Evolutionary conservation across 2,329 filamentous ascomycete genomes (phyloP).

Genomic region (Pyricularia grisea): DNA sequence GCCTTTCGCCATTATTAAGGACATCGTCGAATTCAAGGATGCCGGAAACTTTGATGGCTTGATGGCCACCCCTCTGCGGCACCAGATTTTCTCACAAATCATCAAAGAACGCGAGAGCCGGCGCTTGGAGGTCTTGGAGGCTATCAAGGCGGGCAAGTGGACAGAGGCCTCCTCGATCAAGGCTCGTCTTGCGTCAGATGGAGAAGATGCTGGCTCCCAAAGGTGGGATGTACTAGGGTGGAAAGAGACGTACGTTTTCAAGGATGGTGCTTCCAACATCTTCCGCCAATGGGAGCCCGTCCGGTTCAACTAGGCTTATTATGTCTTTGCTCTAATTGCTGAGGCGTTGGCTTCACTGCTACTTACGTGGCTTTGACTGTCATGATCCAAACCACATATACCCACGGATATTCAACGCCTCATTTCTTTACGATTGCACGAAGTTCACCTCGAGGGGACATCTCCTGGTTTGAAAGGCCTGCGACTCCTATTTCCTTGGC

Average conservation of each 20-base stretch:
- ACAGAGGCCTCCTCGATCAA: conserved; percentile 9
- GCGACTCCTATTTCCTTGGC: not conserved
- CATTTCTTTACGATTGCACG: not conserved
- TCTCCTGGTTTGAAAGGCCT: not conserved
- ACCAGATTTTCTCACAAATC: conserved; percentile 37
- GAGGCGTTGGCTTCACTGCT: not conserved
- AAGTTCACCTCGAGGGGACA: not conserved
- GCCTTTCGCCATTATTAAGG: conserved; percentile 57
- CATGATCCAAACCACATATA: not conserved
- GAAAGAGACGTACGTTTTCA: conserved; percentile 7
- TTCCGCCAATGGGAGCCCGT: not conserved
- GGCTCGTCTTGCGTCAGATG: conserved; percentile 5
- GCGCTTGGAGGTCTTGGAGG: conserved; percentile 34
- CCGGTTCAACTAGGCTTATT: not conserved
- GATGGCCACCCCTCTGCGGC: conserved; percentile 35
- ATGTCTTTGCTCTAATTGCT: not conserved
- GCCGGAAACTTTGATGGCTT: conserved; percentile 42
- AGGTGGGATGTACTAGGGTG: conserved; percentile 13
- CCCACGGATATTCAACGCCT: not conserved
- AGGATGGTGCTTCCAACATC: not conserved
- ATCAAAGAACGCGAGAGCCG: conserved; percentile 49
- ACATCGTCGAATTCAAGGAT: conserved; percentile 51
- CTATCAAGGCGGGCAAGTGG: conserved; percentile 4
- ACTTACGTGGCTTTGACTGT: not conserved
- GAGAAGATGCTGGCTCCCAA: conserved; percentile 1